Conservation (phyloP, 345 rosid species). For the Syzygium oleosum region DNA sequence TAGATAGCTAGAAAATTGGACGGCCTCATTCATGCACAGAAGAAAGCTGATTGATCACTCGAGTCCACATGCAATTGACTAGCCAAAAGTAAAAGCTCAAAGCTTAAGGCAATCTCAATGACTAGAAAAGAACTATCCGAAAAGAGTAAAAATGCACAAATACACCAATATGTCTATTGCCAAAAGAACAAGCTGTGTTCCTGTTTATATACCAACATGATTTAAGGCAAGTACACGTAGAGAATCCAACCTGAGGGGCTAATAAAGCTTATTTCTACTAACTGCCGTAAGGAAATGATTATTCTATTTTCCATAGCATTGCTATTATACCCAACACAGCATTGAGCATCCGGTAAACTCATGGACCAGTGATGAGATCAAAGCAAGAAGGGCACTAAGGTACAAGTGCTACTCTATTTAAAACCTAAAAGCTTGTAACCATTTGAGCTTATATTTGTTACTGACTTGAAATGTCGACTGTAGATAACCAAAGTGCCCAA, state of each 20-base stretch:
- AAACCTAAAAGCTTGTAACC: background rate
- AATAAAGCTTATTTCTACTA: background rate
- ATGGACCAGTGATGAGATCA: background rate
- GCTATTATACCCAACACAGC: background rate
- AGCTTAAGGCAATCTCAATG: background rate
- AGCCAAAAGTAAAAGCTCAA: background rate
- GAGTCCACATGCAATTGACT: background rate
- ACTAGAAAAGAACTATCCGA: background rate
- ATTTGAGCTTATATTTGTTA: background rate
- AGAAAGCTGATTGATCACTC: background rate
- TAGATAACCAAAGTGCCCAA: background rate
- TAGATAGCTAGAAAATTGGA: background rate
- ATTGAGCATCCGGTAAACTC: background rate
- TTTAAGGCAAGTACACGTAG: background rate
- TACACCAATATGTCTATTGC: background rate
- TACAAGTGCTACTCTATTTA: background rate
- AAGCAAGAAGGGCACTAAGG: background rate
- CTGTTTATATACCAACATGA: background rate
- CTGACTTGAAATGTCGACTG: background rate
- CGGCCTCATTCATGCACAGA: background rate
- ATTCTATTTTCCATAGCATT: background rate
- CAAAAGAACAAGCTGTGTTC: background rate
- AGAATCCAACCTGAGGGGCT: background rate
- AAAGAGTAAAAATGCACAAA: background rate
- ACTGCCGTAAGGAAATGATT: background rate